Evolutionary conservation across 257 asterid genomes (phyloP), one percentile per base, ranked within the genome.

Genomic region (Handroanthus guayacan): DNA sequence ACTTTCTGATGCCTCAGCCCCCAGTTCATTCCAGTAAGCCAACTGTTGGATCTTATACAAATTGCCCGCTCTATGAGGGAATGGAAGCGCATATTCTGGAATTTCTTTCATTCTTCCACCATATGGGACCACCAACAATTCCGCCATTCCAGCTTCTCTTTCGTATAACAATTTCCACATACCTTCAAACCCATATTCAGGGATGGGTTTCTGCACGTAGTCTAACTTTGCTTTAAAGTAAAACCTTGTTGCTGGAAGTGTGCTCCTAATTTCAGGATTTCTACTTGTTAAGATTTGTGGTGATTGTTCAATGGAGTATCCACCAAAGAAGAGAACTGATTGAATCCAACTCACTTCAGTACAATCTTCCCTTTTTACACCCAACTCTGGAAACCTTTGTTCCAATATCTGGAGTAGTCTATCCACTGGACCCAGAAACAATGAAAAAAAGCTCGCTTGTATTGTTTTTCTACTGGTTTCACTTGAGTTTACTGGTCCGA

Each of bases 51-150:
- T 55, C 36, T 78, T 10, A 20, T 41, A 71, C 7, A 71, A 4
- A n/a, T 71, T 63, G 0, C 82, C 82, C 1, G 74, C 74, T 37
- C 82, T 71, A 43, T 78, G 74, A 1, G 82, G 82, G 36, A 71
- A 78, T 1, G 78, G 82, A 47, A 63, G 13, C 16, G 63, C 64
- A 7, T 38, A 55, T 7, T 48, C 72, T 9, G 82, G 20, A 39
- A 78, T 54, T 14, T 78, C 78, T 8, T 8, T 61, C 82, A 78
- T 78, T 62, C 51, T 50, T 36, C 77, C 81, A 5, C 77, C 81
- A 25, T 77, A 77, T 5, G 81, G 81, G 34, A 25, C 25, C 1
- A 71, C 39, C 16, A 18, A 0, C 45, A 78, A 6, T 56, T 38
- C 14, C n/a, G 67, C 52, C 1, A 13, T 31, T 3, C 5, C 34